A percentile compares a stretch with the other conserved stretches of the same genome.
Conservation (phyloP, 306 rosid species). For the Dryas octopetala region DNA sequence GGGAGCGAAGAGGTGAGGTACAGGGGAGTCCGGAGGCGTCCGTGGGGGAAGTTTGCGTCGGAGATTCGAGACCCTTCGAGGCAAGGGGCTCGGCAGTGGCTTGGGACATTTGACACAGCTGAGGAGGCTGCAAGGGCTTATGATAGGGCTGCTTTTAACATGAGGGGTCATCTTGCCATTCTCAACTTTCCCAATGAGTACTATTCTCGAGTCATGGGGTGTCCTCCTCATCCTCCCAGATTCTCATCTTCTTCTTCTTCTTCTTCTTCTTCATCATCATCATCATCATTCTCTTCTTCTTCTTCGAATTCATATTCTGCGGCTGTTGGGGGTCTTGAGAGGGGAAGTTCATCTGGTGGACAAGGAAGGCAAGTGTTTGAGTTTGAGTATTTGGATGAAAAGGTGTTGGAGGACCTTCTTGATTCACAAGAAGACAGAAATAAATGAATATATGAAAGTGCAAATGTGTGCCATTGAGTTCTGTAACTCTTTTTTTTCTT, state of each 20-base stretch:
- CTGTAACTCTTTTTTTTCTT: background rate
- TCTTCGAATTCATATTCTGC: background rate
- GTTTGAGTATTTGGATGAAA: conserved; percentile 67
- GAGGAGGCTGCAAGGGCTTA: conserved; percentile 86
- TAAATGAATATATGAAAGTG: conserved; percentile 35
- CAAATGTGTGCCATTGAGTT: background rate
- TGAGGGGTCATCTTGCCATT: conserved; percentile 75
- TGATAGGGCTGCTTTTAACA: conserved; percentile 71
- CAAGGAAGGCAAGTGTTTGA: conserved; percentile 54
- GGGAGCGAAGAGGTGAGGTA: conserved; percentile 46
- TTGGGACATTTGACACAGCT: conserved; percentile 83
- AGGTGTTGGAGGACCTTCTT: conserved; percentile 78
- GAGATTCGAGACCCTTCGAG: conserved; percentile 76
- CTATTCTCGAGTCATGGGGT: conserved; percentile 52
- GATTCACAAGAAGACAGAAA: conserved; percentile 47
- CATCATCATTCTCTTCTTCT: conserved; percentile 3
- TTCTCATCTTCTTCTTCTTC: conserved; percentile 32
- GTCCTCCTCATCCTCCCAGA: conserved; percentile 65
- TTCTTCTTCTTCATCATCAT: conserved; percentile 3
- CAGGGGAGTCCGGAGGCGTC: conserved; percentile 70
- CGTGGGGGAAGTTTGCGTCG: conserved; percentile 90
- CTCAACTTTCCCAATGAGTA: conserved; percentile 79
- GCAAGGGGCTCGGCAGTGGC: conserved; percentile 75
- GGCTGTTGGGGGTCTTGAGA: conserved; percentile 14
- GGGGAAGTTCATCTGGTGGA: conserved; percentile 32